phyloP scores from a whole-genome alignment of 1,284 basidiomycete genomes.

The Anthracocystis walkeri region DNA sequence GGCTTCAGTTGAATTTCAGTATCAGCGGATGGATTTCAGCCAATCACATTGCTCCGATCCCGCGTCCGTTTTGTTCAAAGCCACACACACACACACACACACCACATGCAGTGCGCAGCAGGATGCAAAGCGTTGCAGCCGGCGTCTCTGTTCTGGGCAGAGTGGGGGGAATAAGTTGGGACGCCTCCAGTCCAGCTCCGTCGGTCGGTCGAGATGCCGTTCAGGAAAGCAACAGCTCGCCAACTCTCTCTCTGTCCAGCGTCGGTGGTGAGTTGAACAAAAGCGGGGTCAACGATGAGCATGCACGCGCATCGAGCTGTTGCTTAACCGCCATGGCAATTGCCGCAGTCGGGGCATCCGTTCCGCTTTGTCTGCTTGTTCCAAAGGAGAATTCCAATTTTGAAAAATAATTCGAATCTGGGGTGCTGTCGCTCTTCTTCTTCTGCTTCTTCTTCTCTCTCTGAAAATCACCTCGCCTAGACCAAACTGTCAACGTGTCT shows the following conservation, averaged over 20 bases:
- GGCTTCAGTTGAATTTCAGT: not conserved
- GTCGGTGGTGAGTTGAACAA: no score
- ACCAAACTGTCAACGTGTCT: no score
- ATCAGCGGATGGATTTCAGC: slow-evolving; percentile 2
- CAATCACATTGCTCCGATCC: slow-evolving; percentile 11
- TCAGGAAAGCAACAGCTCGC: no score
- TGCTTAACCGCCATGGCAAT: slow-evolving; percentile 5
- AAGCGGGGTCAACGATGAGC: no score
- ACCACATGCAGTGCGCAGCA: not conserved
- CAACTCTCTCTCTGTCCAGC: no score
- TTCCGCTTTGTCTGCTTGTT: not conserved
- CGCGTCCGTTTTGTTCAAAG: not conserved
- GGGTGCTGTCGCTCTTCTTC: not conserved
- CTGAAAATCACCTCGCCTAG: not conserved
- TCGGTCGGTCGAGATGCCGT: no score
- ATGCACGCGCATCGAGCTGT: not conserved
- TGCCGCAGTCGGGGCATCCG: slow-evolving; percentile 13
- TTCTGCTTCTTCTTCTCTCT: no score
- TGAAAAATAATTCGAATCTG: not conserved
- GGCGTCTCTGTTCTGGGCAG: no score
- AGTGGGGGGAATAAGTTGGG: no score
- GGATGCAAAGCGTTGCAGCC: not conserved
- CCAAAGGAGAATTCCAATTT: not conserved
- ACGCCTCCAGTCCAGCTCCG: no score
- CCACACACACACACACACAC: not conserved